These are phyloP conservation scores for Fusarium oxysporum DNA, from an alignment of 2,329 filamentous ascomycete genomes.

Conservation along the genomic window DNA sequence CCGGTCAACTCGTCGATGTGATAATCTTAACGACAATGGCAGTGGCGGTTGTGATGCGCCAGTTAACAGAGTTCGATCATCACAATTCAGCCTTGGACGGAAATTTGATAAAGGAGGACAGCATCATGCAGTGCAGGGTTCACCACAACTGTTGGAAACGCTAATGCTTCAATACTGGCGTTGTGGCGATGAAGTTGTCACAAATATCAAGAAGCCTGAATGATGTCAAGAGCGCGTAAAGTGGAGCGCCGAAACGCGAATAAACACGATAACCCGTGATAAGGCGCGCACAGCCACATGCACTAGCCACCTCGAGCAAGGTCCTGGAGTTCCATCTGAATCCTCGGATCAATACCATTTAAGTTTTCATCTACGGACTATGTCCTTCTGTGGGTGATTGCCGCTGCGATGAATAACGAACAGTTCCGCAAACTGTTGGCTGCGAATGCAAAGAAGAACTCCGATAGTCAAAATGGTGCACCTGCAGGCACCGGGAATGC, in stretches of 20 bases:
- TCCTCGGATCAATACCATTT: background rate
- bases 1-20: background rate
- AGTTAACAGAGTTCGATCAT: background rate
- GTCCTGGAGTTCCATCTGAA: constrained; percentile 20
- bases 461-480: constrained; percentile 58
- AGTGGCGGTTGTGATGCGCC: constrained; percentile 12
- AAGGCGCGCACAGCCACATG: constrained; percentile 33
- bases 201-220: background rate
- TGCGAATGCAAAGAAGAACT: constrained; percentile 55
- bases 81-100: constrained; percentile 2
- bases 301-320: constrained; percentile 31
- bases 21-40: constrained; percentile 7
- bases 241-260: constrained; percentile 47
- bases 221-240: constrained; percentile 50
- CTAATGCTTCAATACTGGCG: background rate
- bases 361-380: background rate
- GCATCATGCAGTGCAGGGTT: background rate
- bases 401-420: constrained; percentile 84
- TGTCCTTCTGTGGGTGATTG: background rate
- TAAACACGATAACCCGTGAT: constrained; percentile 58
- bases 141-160: background rate
- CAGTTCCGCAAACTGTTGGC: constrained; percentile 88
- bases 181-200: constrained; percentile 4
- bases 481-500: constrained; percentile 58
- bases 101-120: background rate